phyloP scores from a whole-genome alignment of 371 early-diverging fungal species.

The Haplosporangium sp. region DNA sequence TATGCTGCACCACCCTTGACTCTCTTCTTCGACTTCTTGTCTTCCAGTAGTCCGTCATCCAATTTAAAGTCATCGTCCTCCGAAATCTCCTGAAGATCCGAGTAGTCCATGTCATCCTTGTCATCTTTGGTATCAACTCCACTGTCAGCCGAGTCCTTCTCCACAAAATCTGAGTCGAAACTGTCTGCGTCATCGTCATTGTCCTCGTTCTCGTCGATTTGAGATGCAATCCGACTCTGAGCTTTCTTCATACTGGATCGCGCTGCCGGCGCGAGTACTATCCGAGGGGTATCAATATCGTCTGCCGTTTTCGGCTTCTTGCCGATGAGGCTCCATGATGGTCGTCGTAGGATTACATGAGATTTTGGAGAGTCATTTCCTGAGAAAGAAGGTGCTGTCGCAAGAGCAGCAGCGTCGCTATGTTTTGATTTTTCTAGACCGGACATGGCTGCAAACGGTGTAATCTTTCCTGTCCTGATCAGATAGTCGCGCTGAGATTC shows the following conservation, averaged over 20 bases:
- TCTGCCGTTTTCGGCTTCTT: slow-evolving; percentile 2
- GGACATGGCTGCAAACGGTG: slow-evolving; percentile 71
- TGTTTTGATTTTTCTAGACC: slow-evolving; percentile 46
- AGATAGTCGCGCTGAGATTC: slow-evolving; percentile 74
- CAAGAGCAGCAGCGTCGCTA: slow-evolving; percentile 3
- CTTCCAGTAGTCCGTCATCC: slow-evolving; percentile 9
- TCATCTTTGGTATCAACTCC: slow-evolving; percentile 25
- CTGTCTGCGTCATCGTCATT: slow-evolving; percentile 12
- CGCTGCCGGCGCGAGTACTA: slow-evolving; percentile 11
- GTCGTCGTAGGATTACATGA: slow-evolving; percentile 40
- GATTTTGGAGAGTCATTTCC: slow-evolving; percentile 6
- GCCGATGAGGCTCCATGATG: slow-evolving; percentile 44
- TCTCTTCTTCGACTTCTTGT: slow-evolving; percentile 20
- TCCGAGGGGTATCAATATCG: neutral
- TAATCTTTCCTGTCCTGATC: slow-evolving; percentile 82
- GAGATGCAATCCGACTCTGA: slow-evolving; percentile 11
- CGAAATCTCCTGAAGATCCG: slow-evolving; percentile 18
- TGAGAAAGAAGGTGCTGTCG: neutral
- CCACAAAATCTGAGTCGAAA: slow-evolving; percentile 27
- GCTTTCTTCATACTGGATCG: slow-evolving; percentile 49
- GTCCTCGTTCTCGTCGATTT: slow-evolving; percentile 21
- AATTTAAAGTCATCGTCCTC: slow-evolving; percentile 41
- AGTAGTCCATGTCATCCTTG: slow-evolving; percentile 18
- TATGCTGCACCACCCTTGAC: slow-evolving; percentile 34
- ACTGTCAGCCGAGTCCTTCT: slow-evolving; percentile 9